Conservation (phyloP, 805 yeast genomes). For the Candida ulmi region DNA sequence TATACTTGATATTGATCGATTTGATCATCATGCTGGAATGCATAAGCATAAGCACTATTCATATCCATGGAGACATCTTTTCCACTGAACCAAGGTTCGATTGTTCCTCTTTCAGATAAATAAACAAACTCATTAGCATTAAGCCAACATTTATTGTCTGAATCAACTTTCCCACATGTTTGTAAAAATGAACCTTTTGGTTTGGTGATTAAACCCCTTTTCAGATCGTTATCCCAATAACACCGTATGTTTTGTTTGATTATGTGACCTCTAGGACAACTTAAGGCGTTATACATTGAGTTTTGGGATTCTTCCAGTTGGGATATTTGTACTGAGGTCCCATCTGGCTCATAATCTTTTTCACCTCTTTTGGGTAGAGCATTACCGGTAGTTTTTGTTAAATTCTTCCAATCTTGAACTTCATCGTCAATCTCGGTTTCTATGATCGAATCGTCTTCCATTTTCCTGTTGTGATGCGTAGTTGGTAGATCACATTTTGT, state of each 20-base stretch:
- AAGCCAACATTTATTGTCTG: slow-evolving; percentile 44
- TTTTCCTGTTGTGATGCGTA: too few relatives aligned
- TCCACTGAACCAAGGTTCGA: slow-evolving; percentile 32
- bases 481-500: too few relatives aligned
- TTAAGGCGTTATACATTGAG: slow-evolving; percentile 69
- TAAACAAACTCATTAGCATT: slow-evolving; percentile 68
- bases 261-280: slow-evolving; percentile 39
- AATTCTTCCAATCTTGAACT: slow-evolving; percentile 48
- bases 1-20: slow-evolving; percentile 61
- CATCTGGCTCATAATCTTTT: slow-evolving; percentile 84
- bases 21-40: slow-evolving; percentile 35
- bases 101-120: slow-evolving; percentile 74
- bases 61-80: slow-evolving; percentile 44
- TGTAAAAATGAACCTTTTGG: slow-evolving; percentile 71
- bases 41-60: slow-evolving; percentile 55
- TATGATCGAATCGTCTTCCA: too few relatives aligned
- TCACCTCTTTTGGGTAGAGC: slow-evolving; percentile 66
- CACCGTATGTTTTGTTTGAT: slow-evolving; percentile 43
- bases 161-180: slow-evolving; percentile 61
- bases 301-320: slow-evolving; percentile 48
- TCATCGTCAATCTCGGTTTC: slow-evolving; percentile 32
- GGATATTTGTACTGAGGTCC: slow-evolving; percentile 46
- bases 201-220: slow-evolving; percentile 33
- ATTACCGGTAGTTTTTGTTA: slow-evolving; percentile 22
- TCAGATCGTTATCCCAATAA: slow-evolving; percentile 34